Percentiles rank a stretch among this genome's conserved stretches.
phyloP scores from a whole-genome alignment of 2,329 filamentous ascomycete species.

The Elsinoe necatrix region DNA sequence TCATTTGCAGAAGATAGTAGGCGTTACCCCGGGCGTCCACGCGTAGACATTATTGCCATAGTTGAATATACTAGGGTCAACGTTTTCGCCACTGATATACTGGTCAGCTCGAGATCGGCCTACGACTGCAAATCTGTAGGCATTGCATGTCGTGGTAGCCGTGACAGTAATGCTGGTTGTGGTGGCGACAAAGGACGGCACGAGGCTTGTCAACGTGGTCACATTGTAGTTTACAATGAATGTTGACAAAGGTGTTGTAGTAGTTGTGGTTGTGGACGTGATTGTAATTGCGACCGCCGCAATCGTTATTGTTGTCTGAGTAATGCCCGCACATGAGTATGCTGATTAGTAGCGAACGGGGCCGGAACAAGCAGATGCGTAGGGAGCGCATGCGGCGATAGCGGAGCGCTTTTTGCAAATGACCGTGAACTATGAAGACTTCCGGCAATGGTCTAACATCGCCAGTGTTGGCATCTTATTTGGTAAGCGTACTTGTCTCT shows the following conservation, averaged over 20 bases:
- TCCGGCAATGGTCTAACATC: background rate
- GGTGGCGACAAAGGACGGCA: background rate
- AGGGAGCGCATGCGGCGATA: background rate
- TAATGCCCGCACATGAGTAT: background rate
- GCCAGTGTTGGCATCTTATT: background rate
- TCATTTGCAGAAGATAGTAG: background rate
- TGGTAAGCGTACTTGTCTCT: background rate
- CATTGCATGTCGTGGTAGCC: background rate
- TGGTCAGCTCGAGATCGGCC: background rate
- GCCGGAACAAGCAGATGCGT: background rate
- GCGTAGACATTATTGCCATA: background rate
- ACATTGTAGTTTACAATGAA: background rate
- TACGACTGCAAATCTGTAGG: background rate
- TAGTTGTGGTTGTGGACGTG: background rate
- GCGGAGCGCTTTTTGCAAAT: background rate
- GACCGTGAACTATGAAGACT: background rate
- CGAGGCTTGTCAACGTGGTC: background rate
- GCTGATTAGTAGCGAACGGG: background rate
- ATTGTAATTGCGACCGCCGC: background rate
- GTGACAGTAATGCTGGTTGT: too few species aligned
- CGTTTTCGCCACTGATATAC: background rate
- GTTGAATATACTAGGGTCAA: background rate
- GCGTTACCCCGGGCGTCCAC: background rate
- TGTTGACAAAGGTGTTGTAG: background rate
- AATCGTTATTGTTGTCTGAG: background rate